phyloP scores from a whole-genome alignment of 352 stramenopile species.

The Blastocystis sp. region DNA sequence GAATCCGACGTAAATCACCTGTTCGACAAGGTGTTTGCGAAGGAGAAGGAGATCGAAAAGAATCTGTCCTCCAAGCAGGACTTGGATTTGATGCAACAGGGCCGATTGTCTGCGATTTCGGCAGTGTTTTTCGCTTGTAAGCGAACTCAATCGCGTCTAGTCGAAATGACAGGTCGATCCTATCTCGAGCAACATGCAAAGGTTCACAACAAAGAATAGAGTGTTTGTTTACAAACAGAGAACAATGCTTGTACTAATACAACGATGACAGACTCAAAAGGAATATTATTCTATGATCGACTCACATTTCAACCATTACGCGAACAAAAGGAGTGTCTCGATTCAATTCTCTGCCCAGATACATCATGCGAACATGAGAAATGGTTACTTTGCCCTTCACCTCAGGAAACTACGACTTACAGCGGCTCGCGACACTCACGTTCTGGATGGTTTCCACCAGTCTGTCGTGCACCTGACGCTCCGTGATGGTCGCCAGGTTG shows the following conservation, averaged over 20 bases:
- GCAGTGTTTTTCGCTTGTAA: constrained; percentile 48
- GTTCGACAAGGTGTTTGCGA: constrained; percentile 36
- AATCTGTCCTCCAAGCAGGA: background rate
- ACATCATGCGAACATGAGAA: constrained; percentile 9
- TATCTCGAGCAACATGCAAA: background rate
- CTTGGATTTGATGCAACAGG: constrained; percentile 50
- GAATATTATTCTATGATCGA: constrained; percentile 38
- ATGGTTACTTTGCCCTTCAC: background rate
- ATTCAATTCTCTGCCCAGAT: constrained; percentile 27
- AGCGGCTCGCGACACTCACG: background rate
- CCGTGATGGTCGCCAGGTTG: constrained; percentile 1
- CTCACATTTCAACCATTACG: background rate
- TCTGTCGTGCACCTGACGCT: background rate
- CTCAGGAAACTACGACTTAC: background rate
- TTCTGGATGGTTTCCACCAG: constrained; percentile 7
- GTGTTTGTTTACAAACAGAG: background rate
- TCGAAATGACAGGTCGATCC: constrained; percentile 37
- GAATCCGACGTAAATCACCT: constrained; percentile 19
- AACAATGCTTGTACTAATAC: constrained; percentile 5
- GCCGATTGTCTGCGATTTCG: background rate
- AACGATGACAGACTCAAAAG: constrained; percentile 34
- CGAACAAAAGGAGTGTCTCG: background rate
- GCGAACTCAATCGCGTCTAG: constrained; percentile 22
- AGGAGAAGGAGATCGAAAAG: constrained; percentile 15
- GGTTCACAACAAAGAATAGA: background rate